phyloP scores from a whole-genome alignment of 495 filamentous ascomycete species.

The Xylaria scruposa region DNA sequence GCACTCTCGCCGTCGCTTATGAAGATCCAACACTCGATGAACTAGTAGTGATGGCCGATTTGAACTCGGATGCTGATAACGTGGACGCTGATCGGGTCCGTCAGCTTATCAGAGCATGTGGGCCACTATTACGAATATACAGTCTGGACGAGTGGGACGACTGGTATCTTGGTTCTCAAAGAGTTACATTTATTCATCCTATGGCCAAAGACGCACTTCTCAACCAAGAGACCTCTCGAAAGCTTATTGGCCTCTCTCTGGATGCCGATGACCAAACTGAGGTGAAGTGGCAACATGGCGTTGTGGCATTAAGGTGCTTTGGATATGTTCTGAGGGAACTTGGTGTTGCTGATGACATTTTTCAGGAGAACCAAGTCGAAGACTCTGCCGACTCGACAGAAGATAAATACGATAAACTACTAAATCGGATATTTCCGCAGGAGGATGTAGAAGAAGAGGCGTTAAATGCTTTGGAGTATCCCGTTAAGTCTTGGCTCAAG shows the following conservation, averaged over 20 bases:
- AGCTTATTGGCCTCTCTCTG: not conserved
- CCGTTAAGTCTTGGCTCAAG: not conserved
- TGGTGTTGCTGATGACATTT: not conserved
- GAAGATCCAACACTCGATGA: not conserved
- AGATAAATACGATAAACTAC: not conserved
- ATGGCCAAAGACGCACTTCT: conserved; percentile 5
- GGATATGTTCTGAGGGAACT: not conserved
- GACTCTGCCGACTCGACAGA: not conserved
- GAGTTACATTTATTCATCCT: not conserved
- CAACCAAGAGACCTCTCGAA: not conserved
- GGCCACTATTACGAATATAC: not conserved
- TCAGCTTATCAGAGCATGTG: not conserved
- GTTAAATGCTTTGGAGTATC: not conserved
- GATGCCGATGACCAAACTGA: not conserved
- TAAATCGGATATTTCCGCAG: not conserved
- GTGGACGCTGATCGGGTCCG: not conserved
- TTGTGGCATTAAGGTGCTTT: not conserved
- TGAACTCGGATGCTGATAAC: not conserved
- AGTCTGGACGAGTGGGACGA: not conserved
- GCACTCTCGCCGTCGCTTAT: not conserved
- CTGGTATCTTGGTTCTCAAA: not conserved
- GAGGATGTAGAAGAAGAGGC: not conserved
- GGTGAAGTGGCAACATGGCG: not conserved
- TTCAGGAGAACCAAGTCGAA: not conserved
- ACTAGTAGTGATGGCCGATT: not conserved